phyloP scores from a whole-genome alignment of 2,329 filamentous ascomycete species.

The Claviceps pusilla region DNA sequence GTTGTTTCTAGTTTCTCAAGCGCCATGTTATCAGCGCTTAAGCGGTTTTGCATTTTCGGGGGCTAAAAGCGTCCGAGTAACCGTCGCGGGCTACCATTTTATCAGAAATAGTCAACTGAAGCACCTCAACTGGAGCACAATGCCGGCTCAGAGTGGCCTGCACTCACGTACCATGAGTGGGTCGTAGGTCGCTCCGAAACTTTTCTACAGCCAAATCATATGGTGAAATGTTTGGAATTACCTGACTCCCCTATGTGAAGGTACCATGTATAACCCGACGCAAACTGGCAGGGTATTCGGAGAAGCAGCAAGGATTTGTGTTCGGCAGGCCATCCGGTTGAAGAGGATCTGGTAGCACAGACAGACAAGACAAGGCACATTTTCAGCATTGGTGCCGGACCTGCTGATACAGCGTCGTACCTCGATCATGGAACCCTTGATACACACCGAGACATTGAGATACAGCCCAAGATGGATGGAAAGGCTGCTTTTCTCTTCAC shows the following conservation, averaged over 20 bases:
- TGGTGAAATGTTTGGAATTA: too few species aligned
- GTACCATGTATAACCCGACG: neutral
- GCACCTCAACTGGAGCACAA: neutral
- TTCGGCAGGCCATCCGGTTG: constrained; percentile 10
- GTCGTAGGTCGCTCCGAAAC: too few species aligned
- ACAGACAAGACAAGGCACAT: neutral
- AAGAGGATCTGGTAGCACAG: neutral
- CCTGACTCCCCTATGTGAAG: too few species aligned
- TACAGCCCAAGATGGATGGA: neutral
- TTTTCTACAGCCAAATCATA: too few species aligned
- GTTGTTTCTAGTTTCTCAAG: neutral
- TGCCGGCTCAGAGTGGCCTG: neutral
- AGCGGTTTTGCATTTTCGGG: neutral
- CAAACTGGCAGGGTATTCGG: constrained; percentile 9
- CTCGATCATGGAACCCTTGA: neutral
- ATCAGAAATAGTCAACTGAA: neutral
- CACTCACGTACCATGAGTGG: neutral
- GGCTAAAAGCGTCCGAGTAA: constrained; percentile 2
- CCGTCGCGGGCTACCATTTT: constrained; percentile 3
- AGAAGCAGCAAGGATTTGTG: constrained; percentile 5
- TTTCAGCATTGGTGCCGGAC: neutral
- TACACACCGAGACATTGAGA: neutral
- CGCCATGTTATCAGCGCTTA: neutral
- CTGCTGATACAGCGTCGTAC: neutral
- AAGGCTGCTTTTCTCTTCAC: neutral